phyloP scores from a whole-genome alignment of 1,284 basidiomycete genomes.

The Melampsora americana region DNA sequence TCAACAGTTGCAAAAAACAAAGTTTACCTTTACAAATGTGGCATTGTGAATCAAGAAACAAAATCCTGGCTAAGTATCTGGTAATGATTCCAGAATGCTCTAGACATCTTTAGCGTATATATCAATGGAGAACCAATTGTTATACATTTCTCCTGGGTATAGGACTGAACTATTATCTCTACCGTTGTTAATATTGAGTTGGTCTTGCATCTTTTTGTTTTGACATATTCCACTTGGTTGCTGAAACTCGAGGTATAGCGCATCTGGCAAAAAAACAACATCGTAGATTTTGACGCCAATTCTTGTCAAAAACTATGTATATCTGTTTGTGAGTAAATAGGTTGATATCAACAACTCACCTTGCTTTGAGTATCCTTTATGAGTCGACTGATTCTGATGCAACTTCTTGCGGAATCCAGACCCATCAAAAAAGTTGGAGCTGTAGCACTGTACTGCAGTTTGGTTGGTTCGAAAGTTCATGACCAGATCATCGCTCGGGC shows the following conservation, averaged over 20 bases:
- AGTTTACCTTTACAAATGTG: too few species aligned
- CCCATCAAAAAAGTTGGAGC: slow-evolving; percentile 37
- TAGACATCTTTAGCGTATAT: not conserved
- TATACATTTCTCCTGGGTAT: slow-evolving; percentile 27
- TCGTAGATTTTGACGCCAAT: not conserved
- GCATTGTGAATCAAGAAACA: too few species aligned
- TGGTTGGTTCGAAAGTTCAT: slow-evolving; percentile 37
- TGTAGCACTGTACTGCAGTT: slow-evolving; percentile 39
- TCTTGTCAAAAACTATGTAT: not conserved
- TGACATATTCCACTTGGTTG: slow-evolving; percentile 16
- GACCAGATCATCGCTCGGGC: slow-evolving; percentile 25
- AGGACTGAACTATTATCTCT: slow-evolving; percentile 13
- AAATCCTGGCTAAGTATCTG: too few species aligned
- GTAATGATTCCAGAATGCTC: too few species aligned
- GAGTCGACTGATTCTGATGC: slow-evolving; percentile 12
- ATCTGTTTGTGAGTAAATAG: not conserved
- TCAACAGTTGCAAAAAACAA: too few species aligned
- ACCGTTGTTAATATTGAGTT: not conserved
- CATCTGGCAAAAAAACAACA: slow-evolving; percentile 7
- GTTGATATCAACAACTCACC: slow-evolving; percentile 4
- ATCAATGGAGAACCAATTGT: slow-evolving; percentile 36
- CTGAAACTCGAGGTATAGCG: slow-evolving; percentile 41
- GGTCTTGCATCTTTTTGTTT: slow-evolving; percentile 13
- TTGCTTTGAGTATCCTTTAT: slow-evolving; percentile 30
- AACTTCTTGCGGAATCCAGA: slow-evolving; percentile 21